These are phyloP conservation scores for Scalesia atractyloides DNA, from an alignment of 129 eudicot genomes.

Conservation along the genomic window DNA sequence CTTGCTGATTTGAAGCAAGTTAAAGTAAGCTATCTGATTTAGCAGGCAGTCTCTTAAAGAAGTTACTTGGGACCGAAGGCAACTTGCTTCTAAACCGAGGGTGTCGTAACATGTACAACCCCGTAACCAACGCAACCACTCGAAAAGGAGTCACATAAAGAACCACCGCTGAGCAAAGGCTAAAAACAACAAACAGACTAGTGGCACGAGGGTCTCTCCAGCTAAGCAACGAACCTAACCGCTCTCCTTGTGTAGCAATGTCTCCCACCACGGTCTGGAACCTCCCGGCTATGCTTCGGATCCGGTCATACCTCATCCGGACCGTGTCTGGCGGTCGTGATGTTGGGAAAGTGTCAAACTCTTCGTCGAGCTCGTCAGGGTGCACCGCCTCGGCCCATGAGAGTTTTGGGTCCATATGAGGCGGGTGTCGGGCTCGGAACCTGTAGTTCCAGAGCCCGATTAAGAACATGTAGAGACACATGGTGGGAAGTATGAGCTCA, in stretches of 20 bases:
- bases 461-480: constrained; percentile 64
- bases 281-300: constrained; percentile 69
- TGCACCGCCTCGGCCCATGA: constrained; percentile 76
- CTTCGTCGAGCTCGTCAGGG: constrained; percentile 79
- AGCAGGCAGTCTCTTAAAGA: constrained; percentile 79
- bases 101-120: constrained; percentile 63
- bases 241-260: constrained; percentile 83
- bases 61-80: constrained; percentile 70
- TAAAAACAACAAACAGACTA: constrained; percentile 54
- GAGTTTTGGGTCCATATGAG: constrained; percentile 78
- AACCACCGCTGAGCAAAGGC: constrained; percentile 57
- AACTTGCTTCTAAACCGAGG: constrained; percentile 74
- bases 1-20: neutral
- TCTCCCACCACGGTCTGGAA: constrained; percentile 81
- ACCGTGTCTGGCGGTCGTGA: constrained; percentile 49
- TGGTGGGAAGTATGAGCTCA: constrained; percentile 63
- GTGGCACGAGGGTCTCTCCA: constrained; percentile 93
- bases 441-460: constrained; percentile 82
- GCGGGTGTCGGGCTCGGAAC: constrained; percentile 68
- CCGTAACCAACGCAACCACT: constrained; percentile 52
- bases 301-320: constrained; percentile 77
- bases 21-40: constrained; percentile 73
- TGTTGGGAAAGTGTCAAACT: constrained; percentile 80
- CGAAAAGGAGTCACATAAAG: constrained; percentile 66
- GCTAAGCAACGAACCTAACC: constrained; percentile 56